Evolutionary conservation across 106 monocot genomes (phyloP).

Genomic region (Dactylorhiza incarnata): DNA sequence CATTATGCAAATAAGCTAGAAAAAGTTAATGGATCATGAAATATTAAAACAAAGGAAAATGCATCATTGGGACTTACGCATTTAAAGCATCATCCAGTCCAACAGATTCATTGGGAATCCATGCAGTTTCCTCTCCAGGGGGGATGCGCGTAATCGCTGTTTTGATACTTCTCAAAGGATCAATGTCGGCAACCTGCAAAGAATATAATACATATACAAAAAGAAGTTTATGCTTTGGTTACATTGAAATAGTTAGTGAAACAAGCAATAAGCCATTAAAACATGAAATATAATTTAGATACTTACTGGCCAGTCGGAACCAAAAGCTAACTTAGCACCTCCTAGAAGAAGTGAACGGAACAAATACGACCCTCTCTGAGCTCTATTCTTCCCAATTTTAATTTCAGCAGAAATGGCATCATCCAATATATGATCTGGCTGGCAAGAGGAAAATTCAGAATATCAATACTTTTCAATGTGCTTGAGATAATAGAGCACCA

Average conservation of each 20-base stretch:
- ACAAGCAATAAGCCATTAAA: slow-evolving; percentile 3
- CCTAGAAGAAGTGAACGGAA: slow-evolving; percentile 57
- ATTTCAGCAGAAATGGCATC: slow-evolving; percentile 66
- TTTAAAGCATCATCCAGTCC: slow-evolving; percentile 61
- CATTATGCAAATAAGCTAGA: neutral
- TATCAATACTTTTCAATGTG: neutral
- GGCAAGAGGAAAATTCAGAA: slow-evolving; percentile 11
- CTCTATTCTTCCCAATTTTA: slow-evolving; percentile 59
- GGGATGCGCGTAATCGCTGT: slow-evolving; percentile 63
- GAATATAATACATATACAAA: neutral
- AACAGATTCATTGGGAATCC: slow-evolving; percentile 72
- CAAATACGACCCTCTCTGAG: slow-evolving; percentile 62
- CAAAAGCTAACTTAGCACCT: slow-evolving; percentile 60
- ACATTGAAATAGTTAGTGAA: neutral
- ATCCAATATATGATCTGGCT: slow-evolving; percentile 86
- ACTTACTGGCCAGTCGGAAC: slow-evolving; percentile 97
- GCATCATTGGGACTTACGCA: slow-evolving; percentile 43
- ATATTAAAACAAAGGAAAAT: neutral
- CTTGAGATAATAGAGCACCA: neutral
- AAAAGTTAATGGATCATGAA: neutral
- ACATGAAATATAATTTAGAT: neutral
- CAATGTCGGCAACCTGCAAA: slow-evolving; percentile 68
- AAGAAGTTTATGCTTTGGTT: neutral
- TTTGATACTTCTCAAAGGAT: slow-evolving; percentile 64
- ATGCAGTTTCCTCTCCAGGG: slow-evolving; percentile 46